Evolutionary conservation across 257 asterid genomes (phyloP).

Genomic region (Fraxinus quadrangulata): DNA sequence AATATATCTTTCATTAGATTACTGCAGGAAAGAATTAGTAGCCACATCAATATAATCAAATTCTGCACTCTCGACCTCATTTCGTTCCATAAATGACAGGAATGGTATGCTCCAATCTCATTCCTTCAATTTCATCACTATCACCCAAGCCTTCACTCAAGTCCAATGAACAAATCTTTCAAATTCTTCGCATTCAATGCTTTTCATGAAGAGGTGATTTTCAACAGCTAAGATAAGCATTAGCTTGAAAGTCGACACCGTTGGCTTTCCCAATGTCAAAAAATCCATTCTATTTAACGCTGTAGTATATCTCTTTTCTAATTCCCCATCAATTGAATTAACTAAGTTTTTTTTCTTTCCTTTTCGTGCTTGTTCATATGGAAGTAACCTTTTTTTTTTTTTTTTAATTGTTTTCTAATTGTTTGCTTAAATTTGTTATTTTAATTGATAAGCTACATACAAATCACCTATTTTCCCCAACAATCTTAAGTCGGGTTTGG

Average conservation of each 20-base stretch:
- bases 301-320: conserved; percentile 55
- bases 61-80: conserved; percentile 32
- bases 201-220: conserved; percentile 25
- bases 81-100: not conserved
- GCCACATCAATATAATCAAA: conserved; percentile 15
- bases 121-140: no score
- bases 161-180: no score
- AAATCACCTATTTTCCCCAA: no score
- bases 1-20: not conserved
- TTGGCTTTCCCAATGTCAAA: conserved; percentile 96
- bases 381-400: not conserved
- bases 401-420: not conserved
- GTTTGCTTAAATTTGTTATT: no score
- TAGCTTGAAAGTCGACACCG: conserved; percentile 92
- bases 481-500: no score
- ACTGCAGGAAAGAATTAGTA: not conserved
- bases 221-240: conserved; percentile 73
- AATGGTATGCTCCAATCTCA: no score
- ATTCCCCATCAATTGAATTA: conserved; percentile 6
- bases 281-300: conserved; percentile 96
- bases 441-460: no score
- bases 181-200: no score
- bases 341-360: not conserved
- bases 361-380: not conserved
- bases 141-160: no score